Conservation (phyloP, 2,329 filamentous ascomycete species). For the Zalaria obscura region DNA sequence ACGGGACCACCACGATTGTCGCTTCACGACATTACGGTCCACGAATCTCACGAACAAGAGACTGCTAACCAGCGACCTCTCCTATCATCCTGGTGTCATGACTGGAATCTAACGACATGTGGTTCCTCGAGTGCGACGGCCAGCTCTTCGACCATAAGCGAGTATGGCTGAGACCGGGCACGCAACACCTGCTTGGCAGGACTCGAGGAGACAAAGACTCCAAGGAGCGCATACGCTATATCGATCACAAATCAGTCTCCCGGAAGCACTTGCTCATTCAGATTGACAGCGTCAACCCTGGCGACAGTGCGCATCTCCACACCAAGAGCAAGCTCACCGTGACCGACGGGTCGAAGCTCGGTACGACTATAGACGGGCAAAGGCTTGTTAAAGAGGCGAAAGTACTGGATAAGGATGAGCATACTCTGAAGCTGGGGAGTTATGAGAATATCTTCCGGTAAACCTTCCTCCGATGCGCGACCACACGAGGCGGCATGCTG, state of each 20-base stretch:
- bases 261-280: slow-evolving; percentile 73
- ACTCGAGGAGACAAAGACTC: slow-evolving; percentile 25
- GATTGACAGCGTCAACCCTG: slow-evolving; percentile 49
- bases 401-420: slow-evolving; percentile 41
- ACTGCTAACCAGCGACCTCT: too few relatives aligned
- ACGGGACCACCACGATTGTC: too few relatives aligned
- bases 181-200: slow-evolving; percentile 73
- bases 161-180: slow-evolving; percentile 76
- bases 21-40: too few relatives aligned
- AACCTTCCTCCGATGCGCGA: background rate
- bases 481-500: background rate
- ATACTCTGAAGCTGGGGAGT: slow-evolving; percentile 58
- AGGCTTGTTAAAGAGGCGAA: slow-evolving; percentile 47
- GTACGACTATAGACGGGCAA: slow-evolving; percentile 63
- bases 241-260: slow-evolving; percentile 73
- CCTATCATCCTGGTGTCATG: too few relatives aligned
- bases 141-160: slow-evolving; percentile 44
- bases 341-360: slow-evolving; percentile 72
- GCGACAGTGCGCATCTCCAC: slow-evolving; percentile 44
- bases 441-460: slow-evolving; percentile 50
- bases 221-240: slow-evolving; percentile 40
- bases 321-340: slow-evolving; percentile 57
- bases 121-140: slow-evolving; percentile 41
- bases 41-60: too few relatives aligned
- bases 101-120: slow-evolving; percentile 23